Evolutionary conservation across 2,329 filamentous ascomycete species (phyloP).

Genomic region (Teratosphaeriaceae sp.): DNA sequence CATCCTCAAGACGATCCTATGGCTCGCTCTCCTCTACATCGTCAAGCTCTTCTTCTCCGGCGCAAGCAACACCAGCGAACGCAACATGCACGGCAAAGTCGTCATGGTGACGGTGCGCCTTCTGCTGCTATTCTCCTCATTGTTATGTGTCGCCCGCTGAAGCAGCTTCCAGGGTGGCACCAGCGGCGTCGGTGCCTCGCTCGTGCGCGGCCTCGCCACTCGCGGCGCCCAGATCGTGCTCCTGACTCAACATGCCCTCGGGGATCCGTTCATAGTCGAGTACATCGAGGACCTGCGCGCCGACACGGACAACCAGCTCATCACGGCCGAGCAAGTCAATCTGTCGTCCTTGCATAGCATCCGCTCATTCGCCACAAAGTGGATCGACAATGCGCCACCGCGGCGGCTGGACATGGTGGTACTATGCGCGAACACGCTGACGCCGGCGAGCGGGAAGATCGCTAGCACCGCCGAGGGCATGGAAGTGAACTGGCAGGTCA

Average conservation of each 20-base stretch:
- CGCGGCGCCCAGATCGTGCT: constrained; percentile 88
- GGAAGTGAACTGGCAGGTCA: constrained; percentile 88
- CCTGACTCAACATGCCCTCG: constrained; percentile 72
- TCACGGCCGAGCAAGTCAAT: constrained; percentile 94
- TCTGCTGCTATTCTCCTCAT: neutral
- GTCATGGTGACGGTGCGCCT: constrained; percentile 73
- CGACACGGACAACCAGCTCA: constrained; percentile 71
- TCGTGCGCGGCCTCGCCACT: constrained; percentile 65
- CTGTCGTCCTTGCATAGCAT: constrained; percentile 83
- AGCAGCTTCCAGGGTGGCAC: constrained; percentile 62
- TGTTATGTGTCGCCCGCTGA: neutral
- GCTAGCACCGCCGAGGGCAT: constrained; percentile 68
- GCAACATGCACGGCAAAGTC: constrained; percentile 87
- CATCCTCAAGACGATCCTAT: constrained; percentile 45
- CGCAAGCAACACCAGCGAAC: constrained; percentile 64
- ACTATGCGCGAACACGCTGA: constrained; percentile 74
- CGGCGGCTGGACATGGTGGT: constrained; percentile 86
- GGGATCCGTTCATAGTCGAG: constrained; percentile 84
- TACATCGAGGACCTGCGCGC: constrained; percentile 83
- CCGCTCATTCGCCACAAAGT: constrained; percentile 88
- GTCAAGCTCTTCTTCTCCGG: constrained; percentile 76
- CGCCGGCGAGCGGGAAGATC: constrained; percentile 55
- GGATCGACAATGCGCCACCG: constrained; percentile 92
- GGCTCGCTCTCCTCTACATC: constrained; percentile 46
- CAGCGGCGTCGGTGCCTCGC: constrained; percentile 78